Conservation (phyloP, 306 rosid species). For the Fagus crenata region DNA sequence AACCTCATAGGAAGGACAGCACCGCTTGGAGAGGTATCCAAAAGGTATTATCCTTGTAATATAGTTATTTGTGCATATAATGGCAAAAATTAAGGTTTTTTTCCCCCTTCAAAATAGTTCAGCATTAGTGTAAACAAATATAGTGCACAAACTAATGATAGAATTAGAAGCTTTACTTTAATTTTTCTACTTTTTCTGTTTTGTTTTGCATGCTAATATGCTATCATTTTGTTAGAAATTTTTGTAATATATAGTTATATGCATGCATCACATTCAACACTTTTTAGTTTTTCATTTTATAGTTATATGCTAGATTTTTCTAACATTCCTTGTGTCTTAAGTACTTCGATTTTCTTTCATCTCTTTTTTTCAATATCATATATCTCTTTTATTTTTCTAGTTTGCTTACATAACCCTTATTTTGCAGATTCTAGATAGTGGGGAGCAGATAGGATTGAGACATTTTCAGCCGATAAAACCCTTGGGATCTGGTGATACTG, state of each 20-base stretch:
- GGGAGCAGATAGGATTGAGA: constrained; percentile 73
- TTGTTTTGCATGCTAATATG: too few relatives aligned
- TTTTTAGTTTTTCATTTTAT: background rate
- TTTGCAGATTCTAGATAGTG: constrained; percentile 68
- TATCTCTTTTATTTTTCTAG: constrained; percentile 5
- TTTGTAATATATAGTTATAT: background rate
- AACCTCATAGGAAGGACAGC: constrained; percentile 80
- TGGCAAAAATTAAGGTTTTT: background rate
- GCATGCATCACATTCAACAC: constrained; percentile 1
- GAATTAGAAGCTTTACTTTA: too few relatives aligned
- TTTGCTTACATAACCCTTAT: constrained; percentile 32
- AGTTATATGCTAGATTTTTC: background rate
- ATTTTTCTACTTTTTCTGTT: too few relatives aligned
- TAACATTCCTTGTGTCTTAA: background rate
- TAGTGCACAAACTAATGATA: too few relatives aligned
- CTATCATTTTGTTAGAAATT: background rate
- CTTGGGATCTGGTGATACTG: constrained; percentile 95
- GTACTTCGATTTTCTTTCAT: constrained; percentile 25
- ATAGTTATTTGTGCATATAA: background rate
- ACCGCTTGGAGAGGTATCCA: constrained; percentile 76
- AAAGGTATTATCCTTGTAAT: constrained; percentile 48
- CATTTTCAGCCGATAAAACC: constrained; percentile 90
- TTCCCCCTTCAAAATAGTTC: background rate
- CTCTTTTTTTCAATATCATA: constrained; percentile 12
- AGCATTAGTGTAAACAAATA: background rate